Evolutionary conservation across 1,284 basidiomycete genomes (phyloP).

Genomic region (Trametes hirsuta): DNA sequence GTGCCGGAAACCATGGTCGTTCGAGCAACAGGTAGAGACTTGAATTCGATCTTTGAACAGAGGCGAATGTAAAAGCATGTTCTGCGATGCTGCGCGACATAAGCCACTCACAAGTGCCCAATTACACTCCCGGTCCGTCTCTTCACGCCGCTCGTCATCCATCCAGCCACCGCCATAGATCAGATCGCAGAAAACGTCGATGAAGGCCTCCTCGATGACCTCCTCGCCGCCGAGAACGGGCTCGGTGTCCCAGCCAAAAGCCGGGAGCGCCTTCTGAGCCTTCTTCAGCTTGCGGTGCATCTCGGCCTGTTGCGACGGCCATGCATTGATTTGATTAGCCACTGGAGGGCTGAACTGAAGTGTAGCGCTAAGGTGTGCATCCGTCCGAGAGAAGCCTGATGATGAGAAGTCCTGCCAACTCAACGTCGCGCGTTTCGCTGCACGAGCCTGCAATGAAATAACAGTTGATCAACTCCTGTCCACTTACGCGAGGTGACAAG

Average conservation of each 20-base stretch:
- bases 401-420: constrained; percentile 87
- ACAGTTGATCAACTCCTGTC: not conserved
- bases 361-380: constrained; percentile 73
- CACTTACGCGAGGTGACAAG: not conserved
- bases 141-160: constrained; percentile 73
- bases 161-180: constrained; percentile 82
- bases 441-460: constrained; percentile 52
- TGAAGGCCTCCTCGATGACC: constrained; percentile 83
- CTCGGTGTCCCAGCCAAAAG: constrained; percentile 86
- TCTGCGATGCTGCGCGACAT: not conserved
- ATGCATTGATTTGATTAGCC: constrained; percentile 62
- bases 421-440: constrained; percentile 77
- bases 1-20: constrained; percentile 34
- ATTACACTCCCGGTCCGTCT: constrained; percentile 82
- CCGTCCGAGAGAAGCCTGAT: constrained; percentile 77
- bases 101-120: constrained; percentile 80
- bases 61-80: not conserved
- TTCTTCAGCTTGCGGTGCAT: constrained; percentile 81
- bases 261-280: constrained; percentile 75
- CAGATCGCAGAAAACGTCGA: constrained; percentile 87
- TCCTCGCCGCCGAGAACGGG: constrained; percentile 74
- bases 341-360: constrained; percentile 82
- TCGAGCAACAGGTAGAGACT: constrained; percentile 57
- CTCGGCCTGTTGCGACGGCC: constrained; percentile 76
- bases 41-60: constrained; percentile 75